Percentiles rank a stretch among this genome's conserved stretches.
These are phyloP conservation scores for grape (Vitis vinifera) DNA, from an alignment of 164 flowering plant genomes.

Conservation along the genomic window DNA sequence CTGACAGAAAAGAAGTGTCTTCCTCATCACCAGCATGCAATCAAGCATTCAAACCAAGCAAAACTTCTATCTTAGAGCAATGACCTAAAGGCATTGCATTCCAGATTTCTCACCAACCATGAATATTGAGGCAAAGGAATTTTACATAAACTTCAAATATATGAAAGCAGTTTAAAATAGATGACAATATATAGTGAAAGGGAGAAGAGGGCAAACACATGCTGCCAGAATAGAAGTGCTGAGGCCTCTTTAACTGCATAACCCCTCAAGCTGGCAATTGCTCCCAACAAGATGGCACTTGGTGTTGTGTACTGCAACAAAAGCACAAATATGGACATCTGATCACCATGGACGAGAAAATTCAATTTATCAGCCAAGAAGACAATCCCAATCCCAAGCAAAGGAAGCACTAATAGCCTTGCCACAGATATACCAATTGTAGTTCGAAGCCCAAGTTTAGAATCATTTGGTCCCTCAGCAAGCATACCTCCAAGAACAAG, in stretches of 20 bases:
- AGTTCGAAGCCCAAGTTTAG: constrained; percentile 41
- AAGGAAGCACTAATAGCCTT: constrained; percentile 75
- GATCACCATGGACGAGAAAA: constrained; percentile 49
- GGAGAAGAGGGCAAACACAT: constrained; percentile 69
- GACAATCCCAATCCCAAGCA: constrained; percentile 72
- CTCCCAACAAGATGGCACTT: constrained; percentile 87
- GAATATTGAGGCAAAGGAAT: background rate
- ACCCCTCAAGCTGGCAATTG: constrained; percentile 90
- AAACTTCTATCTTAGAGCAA: too few relatives aligned
- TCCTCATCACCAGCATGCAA: too few relatives aligned
- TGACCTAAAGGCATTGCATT: too few relatives aligned
- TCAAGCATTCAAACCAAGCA: too few relatives aligned
- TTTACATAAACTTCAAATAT: constrained; percentile 27
- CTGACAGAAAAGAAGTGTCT: too few relatives aligned
- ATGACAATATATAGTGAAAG: constrained; percentile 60
- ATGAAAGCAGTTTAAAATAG: constrained; percentile 57
- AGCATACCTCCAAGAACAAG: constrained; percentile 54
- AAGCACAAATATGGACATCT: constrained; percentile 75
- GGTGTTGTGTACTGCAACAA: constrained; percentile 83
- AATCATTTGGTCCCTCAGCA: constrained; percentile 48
- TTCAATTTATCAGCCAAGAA: constrained; percentile 49
- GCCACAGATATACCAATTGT: constrained; percentile 39
- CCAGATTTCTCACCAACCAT: too few relatives aligned
- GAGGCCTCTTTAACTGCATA: constrained; percentile 92
- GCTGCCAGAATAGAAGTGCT: constrained; percentile 93